These are phyloP conservation scores for Dillenia suffruticosa DNA, from an alignment of 164 flowering plant species.

Conservation along the genomic window DNA sequence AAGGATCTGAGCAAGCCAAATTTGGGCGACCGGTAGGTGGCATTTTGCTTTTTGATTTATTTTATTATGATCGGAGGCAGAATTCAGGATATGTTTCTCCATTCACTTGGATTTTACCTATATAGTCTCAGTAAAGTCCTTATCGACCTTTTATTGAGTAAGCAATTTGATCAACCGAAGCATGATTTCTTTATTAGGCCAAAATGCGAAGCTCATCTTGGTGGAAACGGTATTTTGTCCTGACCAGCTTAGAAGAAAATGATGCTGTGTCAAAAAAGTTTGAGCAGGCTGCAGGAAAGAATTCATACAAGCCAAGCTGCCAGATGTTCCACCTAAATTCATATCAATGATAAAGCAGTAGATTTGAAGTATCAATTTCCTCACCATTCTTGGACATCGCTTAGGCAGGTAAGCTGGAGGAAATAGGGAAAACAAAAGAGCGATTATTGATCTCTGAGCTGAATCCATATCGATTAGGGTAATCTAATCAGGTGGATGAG, in stretches of 20 bases:
- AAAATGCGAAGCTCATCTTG: slow-evolving; percentile 82
- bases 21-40: slow-evolving; percentile 82
- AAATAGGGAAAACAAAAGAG: no score
- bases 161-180: background rate
- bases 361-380: background rate
- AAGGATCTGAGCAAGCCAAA: slow-evolving; percentile 61
- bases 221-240: slow-evolving; percentile 81
- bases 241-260: slow-evolving; percentile 70
- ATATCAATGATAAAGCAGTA: slow-evolving; percentile 30
- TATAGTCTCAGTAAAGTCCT: background rate
- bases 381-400: background rate
- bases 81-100: background rate
- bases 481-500: no score
- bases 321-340: slow-evolving; percentile 85
- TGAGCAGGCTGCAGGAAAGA: slow-evolving; percentile 64
- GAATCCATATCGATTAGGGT: no score
- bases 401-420: no score
- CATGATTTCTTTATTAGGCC: slow-evolving; percentile 38
- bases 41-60: slow-evolving; percentile 4
- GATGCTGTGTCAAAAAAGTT: slow-evolving; percentile 71
- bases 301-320: slow-evolving; percentile 62
- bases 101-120: background rate
- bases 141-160: background rate
- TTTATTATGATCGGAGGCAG: background rate
- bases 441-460: no score